Evolutionary conservation across 1,284 basidiomycete genomes (phyloP), one percentile per base, ranked within the genome.

Genomic region (Tilletia walkeri): DNA sequence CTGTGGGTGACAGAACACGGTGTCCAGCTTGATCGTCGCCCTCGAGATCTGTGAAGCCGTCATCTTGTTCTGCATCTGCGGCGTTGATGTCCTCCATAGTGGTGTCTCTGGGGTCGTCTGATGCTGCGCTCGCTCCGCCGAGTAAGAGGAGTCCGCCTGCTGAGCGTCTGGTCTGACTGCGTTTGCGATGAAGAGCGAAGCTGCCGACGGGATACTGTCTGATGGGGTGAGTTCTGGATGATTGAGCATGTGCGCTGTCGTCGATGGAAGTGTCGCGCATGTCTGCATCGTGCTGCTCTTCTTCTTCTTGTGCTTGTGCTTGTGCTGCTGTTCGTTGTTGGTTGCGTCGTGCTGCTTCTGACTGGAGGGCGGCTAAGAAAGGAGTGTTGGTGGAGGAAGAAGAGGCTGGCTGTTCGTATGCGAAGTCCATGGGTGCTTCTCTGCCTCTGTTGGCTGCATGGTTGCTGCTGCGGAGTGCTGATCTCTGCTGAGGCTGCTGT

Each of bases 401-500:
- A 18, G 18, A 6, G 59, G 9, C 4, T 9, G 30, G 38, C 36
- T 63, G 59, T 39, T 63, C 59, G 59, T 63, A 63, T 34, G 59
- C 30, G 38, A 63, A 63, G 59, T 63, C 59, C 59, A 63, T 63
- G 59, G 59, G 59, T 38, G 59, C 59, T 39, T 63, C 59, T 39
- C 59, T 5, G 34, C 59, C 59, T 30, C 54, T 30, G 24, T 30
- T 56, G 54, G 54, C 2, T 14, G 54, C 18, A 14, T 56, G n/a
- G n/a, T 18, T 53, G 18, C 30, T 12, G 20, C 34, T 56, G 54
- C 24, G 24, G 54, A 56, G 54, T 12, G 54, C 14, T 56, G n/a
- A 4, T 10, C 24, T 30, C 34, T 20, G 24, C 12, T 24, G 20
- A n/a, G 24, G 54, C 24, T 30, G 54, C 20, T 56, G 20, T 20